phyloP scores from a whole-genome alignment of 441 rosid species.

The Gossypium schwendimanii region DNA sequence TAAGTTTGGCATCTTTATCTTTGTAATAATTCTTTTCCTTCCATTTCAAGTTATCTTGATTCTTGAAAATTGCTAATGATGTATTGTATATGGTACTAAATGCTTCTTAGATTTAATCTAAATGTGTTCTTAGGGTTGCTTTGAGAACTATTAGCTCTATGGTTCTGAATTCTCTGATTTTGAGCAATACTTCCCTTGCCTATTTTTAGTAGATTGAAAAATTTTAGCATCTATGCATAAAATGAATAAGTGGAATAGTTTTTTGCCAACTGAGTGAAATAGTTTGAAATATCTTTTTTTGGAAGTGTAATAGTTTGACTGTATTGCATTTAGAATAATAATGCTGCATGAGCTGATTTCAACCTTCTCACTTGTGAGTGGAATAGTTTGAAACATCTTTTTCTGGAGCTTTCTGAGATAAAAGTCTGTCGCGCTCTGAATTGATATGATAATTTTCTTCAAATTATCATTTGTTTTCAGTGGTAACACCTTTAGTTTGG shows the following conservation, averaged over 20 bases:
- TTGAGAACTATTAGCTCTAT: neutral
- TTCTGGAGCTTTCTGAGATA: neutral
- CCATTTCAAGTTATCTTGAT: neutral
- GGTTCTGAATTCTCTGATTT: neutral
- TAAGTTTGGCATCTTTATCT: neutral
- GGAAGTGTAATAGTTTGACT: neutral
- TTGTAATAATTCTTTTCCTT: neutral
- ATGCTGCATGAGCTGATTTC: neutral
- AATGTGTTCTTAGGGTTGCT: no score
- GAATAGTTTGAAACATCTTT: neutral
- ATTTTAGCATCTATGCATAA: neutral
- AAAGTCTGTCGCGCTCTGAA: neutral
- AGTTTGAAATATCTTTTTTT: neutral
- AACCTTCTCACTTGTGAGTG: neutral
- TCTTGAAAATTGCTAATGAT: neutral
- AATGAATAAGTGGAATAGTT: neutral
- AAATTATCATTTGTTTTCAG: neutral
- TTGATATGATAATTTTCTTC: neutral
- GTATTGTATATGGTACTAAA: neutral
- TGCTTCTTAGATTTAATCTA: neutral
- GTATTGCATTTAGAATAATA: neutral
- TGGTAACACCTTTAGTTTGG: neutral
- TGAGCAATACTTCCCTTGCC: neutral
- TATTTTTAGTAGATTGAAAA: neutral
- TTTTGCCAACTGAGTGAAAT: no score